These are phyloP conservation scores for Chrysanthemum seticuspe DNA, from an alignment of 129 eudicot species.

Conservation along the genomic window DNA sequence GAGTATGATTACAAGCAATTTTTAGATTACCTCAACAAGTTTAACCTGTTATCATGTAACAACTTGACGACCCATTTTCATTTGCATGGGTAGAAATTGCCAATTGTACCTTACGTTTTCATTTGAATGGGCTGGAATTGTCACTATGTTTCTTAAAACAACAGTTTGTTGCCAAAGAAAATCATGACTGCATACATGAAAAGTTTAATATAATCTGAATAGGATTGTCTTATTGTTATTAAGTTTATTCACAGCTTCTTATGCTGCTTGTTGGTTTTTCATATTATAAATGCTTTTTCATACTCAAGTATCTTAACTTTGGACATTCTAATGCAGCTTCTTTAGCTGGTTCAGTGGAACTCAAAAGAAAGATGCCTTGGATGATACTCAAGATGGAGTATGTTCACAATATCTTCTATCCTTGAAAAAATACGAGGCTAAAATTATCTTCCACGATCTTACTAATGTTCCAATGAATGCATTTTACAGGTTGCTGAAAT, in stretches of 20 bases:
- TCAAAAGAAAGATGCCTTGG: conserved; percentile 50
- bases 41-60: background rate
- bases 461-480: background rate
- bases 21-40: background rate
- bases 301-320: background rate
- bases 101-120: background rate
- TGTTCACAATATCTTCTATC: background rate
- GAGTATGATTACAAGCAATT: no score
- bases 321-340: conserved; percentile 56
- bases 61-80: background rate
- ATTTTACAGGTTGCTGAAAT: conserved; percentile 78
- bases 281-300: background rate
- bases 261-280: background rate
- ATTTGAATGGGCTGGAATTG: background rate
- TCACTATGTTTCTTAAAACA: background rate
- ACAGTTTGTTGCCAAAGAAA: background rate
- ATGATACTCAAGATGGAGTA: conserved; percentile 70
- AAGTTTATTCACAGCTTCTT: background rate
- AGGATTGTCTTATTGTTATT: background rate
- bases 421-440: background rate
- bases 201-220: background rate
- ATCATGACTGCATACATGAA: background rate
- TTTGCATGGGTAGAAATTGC: background rate
- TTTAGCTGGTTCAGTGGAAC: conserved; percentile 82
- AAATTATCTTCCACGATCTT: background rate